phyloP scores from a whole-genome alignment of 257 asterid species.

The Nicotiana tabacum region DNA sequence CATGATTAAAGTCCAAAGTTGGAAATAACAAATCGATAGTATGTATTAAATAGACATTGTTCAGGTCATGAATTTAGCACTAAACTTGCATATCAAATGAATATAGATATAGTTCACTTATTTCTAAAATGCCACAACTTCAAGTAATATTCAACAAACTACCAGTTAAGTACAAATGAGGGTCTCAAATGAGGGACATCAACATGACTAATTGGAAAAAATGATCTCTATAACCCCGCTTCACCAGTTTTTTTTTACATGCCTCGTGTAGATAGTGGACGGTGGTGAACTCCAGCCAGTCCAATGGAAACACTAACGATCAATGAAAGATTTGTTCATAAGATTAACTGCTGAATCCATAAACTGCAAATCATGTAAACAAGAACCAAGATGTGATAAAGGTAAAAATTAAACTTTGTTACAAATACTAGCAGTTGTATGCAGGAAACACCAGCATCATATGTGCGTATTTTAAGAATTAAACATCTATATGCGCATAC shows the following conservation, averaged over 20 bases:
- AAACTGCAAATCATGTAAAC: slow-evolving; percentile 35
- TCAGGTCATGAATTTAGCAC: neutral
- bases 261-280: neutral
- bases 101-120: neutral
- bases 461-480: neutral
- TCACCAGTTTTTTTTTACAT: neutral
- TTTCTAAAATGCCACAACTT: neutral
- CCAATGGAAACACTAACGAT: slow-evolving; percentile 32
- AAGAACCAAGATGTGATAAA: neutral
- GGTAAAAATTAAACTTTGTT: neutral
- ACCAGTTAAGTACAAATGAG: neutral
- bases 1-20: neutral
- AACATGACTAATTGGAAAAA: neutral
- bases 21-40: too few relatives aligned
- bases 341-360: slow-evolving; percentile 88
- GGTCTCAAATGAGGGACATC: neutral
- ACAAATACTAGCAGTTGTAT: neutral
- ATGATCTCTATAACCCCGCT: neutral
- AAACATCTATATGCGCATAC: neutral
- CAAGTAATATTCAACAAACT: neutral
- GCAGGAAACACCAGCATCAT: neutral
- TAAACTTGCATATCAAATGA: neutral
- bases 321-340: slow-evolving; percentile 60
- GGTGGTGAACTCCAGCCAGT: neutral
- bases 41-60: neutral